These are phyloP conservation scores for Ballota nigra DNA, from an alignment of 257 asterid genomes.

Conservation along the genomic window DNA sequence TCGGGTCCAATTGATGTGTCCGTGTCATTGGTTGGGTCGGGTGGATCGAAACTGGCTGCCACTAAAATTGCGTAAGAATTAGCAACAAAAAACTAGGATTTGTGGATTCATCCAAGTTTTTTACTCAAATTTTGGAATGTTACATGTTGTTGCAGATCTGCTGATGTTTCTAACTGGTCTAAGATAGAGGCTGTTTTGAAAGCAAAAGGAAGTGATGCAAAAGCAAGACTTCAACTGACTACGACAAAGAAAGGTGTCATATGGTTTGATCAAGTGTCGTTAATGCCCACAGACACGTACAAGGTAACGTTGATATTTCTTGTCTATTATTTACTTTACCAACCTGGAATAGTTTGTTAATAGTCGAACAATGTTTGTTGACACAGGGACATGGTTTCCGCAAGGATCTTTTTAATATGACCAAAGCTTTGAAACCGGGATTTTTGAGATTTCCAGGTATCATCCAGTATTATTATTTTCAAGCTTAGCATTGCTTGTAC, in stretches of 20 bases:
- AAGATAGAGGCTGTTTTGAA: conserved; percentile 57
- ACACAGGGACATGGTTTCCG: conserved; percentile 94
- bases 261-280: conserved; percentile 97
- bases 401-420: conserved; percentile 76
- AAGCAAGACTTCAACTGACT: conserved; percentile 75
- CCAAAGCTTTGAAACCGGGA: conserved; percentile 67
- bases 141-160: conserved; percentile 49
- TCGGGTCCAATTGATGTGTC: conserved; percentile 52
- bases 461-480: neutral
- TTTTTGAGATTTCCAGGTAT: conserved; percentile 95
- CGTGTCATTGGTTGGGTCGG: conserved; percentile 66
- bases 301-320: too few species aligned
- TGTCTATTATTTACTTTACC: too few species aligned
- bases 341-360: neutral
- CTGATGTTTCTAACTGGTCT: conserved; percentile 70
- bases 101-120: conserved; percentile 11
- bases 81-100: neutral
- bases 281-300: conserved; percentile 88
- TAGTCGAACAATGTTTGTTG: conserved; percentile 24
- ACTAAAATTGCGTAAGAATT: conserved; percentile 58
- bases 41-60: conserved; percentile 56
- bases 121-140: neutral
- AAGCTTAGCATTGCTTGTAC: too few species aligned
- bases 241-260: conserved; percentile 70
- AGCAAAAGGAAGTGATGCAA: conserved; percentile 63